phyloP scores from a whole-genome alignment of 108 stramenopile species.

The Skeletonema marinoi region DNA sequence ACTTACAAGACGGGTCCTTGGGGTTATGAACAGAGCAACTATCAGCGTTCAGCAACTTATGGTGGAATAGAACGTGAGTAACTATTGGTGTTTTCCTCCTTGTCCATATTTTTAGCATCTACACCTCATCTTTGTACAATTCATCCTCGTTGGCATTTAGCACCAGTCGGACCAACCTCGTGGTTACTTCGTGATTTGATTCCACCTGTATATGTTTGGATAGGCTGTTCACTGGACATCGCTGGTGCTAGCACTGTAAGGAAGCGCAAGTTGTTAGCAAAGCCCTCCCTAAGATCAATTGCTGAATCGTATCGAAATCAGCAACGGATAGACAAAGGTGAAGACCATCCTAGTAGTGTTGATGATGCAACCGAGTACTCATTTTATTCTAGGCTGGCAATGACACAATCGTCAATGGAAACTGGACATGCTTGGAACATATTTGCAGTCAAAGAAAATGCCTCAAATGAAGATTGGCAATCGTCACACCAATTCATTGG shows the following conservation, averaged over 20 bases:
- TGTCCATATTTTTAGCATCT: no score
- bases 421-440: conserved; percentile 60
- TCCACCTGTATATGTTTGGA: conserved; percentile 74
- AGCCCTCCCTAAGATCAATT: conserved; percentile 22
- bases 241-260: conserved; percentile 13
- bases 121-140: no score
- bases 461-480: conserved; percentile 15
- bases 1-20: conserved; percentile 34
- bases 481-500: conserved; percentile 56
- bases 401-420: conserved; percentile 66
- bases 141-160: no score
- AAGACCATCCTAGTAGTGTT: not conserved
- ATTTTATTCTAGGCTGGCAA: conserved; percentile 48
- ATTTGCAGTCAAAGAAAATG: conserved; percentile 53
- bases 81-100: no score
- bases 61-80: conserved; percentile 58
- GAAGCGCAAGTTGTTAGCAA: conserved; percentile 2
- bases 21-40: conserved; percentile 68
- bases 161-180: conserved; percentile 72
- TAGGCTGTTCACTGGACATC: conserved; percentile 42
- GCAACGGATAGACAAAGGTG: conserved; percentile 3
- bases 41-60: conserved; percentile 60
- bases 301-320: conserved; percentile 9
- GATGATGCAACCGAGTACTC: conserved; percentile 13
- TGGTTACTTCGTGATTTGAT: conserved; percentile 77